Conservation (phyloP, 768 basidiomycete species). For the Termitomyces sp. region DNA sequence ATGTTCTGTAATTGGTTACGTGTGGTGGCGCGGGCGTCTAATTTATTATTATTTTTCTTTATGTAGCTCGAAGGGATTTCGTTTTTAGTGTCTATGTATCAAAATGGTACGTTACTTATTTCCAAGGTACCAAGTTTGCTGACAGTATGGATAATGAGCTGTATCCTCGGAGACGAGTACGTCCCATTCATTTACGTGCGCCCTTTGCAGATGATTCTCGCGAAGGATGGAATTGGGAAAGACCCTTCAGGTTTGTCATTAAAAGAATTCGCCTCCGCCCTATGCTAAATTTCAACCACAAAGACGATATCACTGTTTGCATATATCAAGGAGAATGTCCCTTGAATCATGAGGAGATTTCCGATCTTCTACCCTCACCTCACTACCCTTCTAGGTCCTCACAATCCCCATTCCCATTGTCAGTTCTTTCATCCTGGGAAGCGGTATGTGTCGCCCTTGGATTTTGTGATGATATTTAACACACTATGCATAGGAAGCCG, state of each 20-base stretch:
- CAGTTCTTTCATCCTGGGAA: conserved; percentile 57
- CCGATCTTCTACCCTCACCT: not conserved
- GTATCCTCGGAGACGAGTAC: conserved; percentile 68
- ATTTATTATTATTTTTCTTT: not conserved
- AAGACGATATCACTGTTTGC: conserved; percentile 62
- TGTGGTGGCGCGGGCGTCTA: not conserved
- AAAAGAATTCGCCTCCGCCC: not conserved
- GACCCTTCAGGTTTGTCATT: conserved; percentile 44
- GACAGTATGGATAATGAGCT: conserved; percentile 36
- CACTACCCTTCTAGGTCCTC: conserved; percentile 20
- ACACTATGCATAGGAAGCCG: conserved; percentile 33
- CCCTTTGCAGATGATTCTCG: not conserved
- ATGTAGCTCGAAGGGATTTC: conserved; percentile 54
- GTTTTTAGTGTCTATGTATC: conserved; percentile 60
- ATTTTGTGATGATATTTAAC: not conserved
- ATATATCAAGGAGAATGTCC: conserved; percentile 50
- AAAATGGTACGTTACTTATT: conserved; percentile 41
- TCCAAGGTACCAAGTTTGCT: not conserved
- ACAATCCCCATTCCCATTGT: conserved; percentile 70
- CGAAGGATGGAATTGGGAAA: conserved; percentile 61
- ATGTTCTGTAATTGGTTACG: not conserved
- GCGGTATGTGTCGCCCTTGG: conserved; percentile 24
- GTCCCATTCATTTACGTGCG: conserved; percentile 13
- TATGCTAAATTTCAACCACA: not conserved
- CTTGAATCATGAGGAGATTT: conserved; percentile 19